Conservation (phyloP, 306 rosid genomes). For the Quercus bicolor region DNA sequence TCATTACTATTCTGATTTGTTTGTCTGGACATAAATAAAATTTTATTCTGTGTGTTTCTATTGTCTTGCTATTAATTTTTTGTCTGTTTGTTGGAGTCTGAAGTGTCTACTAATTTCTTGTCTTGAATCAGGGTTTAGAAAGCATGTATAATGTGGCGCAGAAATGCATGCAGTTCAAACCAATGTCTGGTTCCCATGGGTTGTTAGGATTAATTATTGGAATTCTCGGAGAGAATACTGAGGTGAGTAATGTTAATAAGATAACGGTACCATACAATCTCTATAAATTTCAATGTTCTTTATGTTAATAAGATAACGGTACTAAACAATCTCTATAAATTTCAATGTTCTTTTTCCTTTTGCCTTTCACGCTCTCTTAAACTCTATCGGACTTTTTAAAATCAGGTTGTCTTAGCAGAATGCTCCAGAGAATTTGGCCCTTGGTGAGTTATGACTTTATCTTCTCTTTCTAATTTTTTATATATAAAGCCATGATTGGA, state of each 20-base stretch:
- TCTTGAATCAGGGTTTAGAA: conserved; percentile 70
- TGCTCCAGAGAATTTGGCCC: conserved; percentile 91
- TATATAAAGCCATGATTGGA: not conserved
- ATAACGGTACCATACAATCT: not conserved
- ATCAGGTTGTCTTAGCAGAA: conserved; percentile 91
- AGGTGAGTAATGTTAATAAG: conserved; percentile 45
- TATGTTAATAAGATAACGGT: not conserved
- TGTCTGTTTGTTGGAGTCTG: conserved; percentile 17
- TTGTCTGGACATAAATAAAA: not conserved
- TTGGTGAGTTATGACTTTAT: conserved; percentile 59
- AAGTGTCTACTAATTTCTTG: conserved; percentile 11
- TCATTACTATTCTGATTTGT: conserved; percentile 9
- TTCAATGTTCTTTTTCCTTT: not conserved
- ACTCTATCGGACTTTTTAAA: conserved; percentile 24
- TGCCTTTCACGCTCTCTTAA: conserved; percentile 5
- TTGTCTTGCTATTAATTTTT: conserved; percentile 8
- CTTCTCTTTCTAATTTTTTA: conserved; percentile 1
- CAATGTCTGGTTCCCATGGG: conserved; percentile 46
- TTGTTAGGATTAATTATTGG: conserved; percentile 69
- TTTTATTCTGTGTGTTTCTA: not conserved
- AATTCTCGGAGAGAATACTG: conserved; percentile 84
- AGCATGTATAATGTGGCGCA: conserved; percentile 77
- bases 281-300: not conserved
- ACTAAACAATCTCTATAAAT: conserved; percentile 2
- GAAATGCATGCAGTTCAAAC: conserved; percentile 77